Evolutionary conservation across 2,329 filamentous ascomycete genomes (phyloP), one percentile per base, ranked within the genome.

Genomic region (Epichloe aotearoae): DNA sequence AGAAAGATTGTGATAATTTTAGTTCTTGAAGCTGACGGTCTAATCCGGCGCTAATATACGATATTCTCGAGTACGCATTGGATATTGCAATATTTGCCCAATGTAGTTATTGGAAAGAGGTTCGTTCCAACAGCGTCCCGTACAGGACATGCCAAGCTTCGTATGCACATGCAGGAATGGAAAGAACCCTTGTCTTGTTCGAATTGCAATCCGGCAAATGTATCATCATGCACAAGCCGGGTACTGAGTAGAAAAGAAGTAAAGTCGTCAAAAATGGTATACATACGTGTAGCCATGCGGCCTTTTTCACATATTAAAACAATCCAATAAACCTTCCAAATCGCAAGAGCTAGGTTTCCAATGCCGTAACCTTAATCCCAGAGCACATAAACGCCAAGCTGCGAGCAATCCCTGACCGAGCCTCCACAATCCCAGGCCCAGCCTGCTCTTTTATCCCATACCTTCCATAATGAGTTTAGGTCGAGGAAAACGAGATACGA

Each of bases 291-390:
- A 26, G 45, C 37, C 49, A 37, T 26, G 5, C n/a, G 11, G 36
- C 15, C 37, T 42, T 33, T 17, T 17, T 41, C 14, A 46, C 34
- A 46, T 44, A 46, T 14, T 39, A 33, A 56, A 60, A 56, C 53
- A 60, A 60, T 56, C 57, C 60, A 54, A 43, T 62, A 55, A 56
- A 58, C 62, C 64, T 58, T 62, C 59, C 64, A 55, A 50, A 50
- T 58, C 61, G 57, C 59, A 59, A 55, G 57, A 55, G 56, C 61
- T 54, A 59, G 56, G 60, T 61, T 54, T 63, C 62, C 62, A 61
- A 49, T 48, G 45, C 45, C 49, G 33, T 42, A 23, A 58, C 52
- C 41, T 56, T 51, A 54, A 56, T 58, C 55, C 59, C 55, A 54
- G 52, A 46, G 55, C 54, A 62, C 46, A 50, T 46, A 46, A 50